These are phyloP conservation scores for Boletus huronensis DNA, from an alignment of 768 basidiomycete species.

Conservation along the genomic window DNA sequence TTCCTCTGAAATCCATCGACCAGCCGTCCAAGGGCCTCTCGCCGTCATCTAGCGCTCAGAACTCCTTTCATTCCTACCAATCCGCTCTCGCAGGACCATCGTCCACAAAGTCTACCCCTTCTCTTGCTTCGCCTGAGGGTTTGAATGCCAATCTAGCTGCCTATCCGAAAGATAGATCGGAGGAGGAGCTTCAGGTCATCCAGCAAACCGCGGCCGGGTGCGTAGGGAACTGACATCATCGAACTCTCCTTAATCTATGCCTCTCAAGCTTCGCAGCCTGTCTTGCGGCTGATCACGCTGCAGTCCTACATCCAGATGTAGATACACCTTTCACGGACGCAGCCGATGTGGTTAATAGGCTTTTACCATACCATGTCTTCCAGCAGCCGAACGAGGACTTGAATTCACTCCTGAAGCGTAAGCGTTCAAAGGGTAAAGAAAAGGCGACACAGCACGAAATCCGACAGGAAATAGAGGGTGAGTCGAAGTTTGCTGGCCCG, in stretches of 20 bases:
- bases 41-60: slow-evolving; percentile 1
- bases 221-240: slow-evolving; percentile 12
- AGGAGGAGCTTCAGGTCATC: slow-evolving; percentile 51
- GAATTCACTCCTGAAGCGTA: slow-evolving; percentile 23
- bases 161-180: slow-evolving; percentile 37
- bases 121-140: slow-evolving; percentile 14
- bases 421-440: slow-evolving; percentile 55
- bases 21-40: background rate
- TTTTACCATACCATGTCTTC: slow-evolving; percentile 78
- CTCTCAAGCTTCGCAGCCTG: slow-evolving; percentile 49
- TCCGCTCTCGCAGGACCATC: slow-evolving; percentile 28
- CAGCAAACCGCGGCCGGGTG: slow-evolving; percentile 50
- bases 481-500: background rate
- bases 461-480: slow-evolving; percentile 52
- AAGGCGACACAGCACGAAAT: slow-evolving; percentile 49
- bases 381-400: slow-evolving; percentile 72
- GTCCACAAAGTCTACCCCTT: slow-evolving; percentile 6
- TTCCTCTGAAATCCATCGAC: slow-evolving; percentile 18
- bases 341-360: slow-evolving; percentile 61
- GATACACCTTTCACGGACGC: slow-evolving; percentile 65
- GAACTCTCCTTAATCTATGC: slow-evolving; percentile 16
- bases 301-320: slow-evolving; percentile 59
- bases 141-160: slow-evolving; percentile 24
- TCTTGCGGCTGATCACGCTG: slow-evolving; percentile 60
- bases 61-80: slow-evolving; percentile 4